These are phyloP conservation scores for Metarhizium album DNA, from an alignment of 2,329 filamentous ascomycete genomes.

Conservation along the genomic window DNA sequence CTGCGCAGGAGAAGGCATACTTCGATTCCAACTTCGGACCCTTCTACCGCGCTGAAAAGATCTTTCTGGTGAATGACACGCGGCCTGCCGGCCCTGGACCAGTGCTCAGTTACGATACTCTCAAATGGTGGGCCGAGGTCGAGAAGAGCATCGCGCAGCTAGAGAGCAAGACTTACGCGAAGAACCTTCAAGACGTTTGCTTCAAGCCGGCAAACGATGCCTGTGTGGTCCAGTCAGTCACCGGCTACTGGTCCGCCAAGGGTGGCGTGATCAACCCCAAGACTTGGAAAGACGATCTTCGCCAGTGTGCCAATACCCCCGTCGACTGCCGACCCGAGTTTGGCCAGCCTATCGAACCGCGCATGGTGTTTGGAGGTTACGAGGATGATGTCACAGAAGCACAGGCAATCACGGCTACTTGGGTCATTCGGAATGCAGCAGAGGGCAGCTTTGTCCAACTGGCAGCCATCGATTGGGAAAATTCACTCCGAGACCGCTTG, in stretches of 20 bases:
- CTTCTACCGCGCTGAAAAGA: conserved; percentile 89
- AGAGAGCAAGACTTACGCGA: conserved; percentile 56
- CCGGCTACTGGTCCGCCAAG: conserved; percentile 70
- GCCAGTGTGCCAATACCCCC: conserved; percentile 66
- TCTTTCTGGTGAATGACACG: conserved; percentile 87
- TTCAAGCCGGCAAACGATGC: conserved; percentile 85
- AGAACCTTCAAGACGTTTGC: conserved; percentile 74
- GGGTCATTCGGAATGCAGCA: conserved; percentile 82
- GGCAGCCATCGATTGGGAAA: conserved; percentile 82
- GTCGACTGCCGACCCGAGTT: conserved; percentile 82
- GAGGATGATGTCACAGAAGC: conserved; percentile 59
- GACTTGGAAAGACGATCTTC: conserved; percentile 62
- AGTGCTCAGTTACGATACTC: conserved; percentile 78
- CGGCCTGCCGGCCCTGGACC: conserved; percentile 52
- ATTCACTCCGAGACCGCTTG: conserved; percentile 62
- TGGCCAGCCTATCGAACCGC: conserved; percentile 75
- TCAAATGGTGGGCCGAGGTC: conserved; percentile 89
- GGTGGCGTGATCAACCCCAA: conserved; percentile 21
- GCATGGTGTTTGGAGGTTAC: conserved; percentile 78
- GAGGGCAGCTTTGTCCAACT: conserved; percentile 62
- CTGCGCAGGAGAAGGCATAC: conserved; percentile 85
- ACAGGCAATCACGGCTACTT: conserved; percentile 75
- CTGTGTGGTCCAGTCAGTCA: conserved; percentile 89
- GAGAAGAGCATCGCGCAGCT: conserved; percentile 67
- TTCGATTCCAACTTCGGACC: conserved; percentile 91